These are phyloP conservation scores for Mentha longifolia DNA, from an alignment of 257 asterid species.

Conservation along the genomic window DNA sequence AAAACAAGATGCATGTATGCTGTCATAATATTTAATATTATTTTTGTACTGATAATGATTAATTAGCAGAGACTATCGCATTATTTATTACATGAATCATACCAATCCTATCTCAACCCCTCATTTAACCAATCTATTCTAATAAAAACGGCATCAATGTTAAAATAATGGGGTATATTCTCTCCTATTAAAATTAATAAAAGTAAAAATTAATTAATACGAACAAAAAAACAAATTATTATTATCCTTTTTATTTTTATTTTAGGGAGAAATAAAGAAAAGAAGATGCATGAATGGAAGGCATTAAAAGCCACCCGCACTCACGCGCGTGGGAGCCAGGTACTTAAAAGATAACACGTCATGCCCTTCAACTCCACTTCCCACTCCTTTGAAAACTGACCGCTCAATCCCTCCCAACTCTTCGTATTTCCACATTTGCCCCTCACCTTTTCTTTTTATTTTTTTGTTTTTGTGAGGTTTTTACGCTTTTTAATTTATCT, in stretches of 20 bases:
- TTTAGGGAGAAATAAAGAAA: no score
- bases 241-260: no score
- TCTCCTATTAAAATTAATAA: background rate
- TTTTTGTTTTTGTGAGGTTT: background rate
- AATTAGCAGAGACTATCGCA: constrained; percentile 30
- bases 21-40: background rate
- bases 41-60: constrained; percentile 18
- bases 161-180: constrained; percentile 27
- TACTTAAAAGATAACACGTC: constrained; percentile 53
- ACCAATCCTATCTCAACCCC: constrained; percentile 13
- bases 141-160: constrained; percentile 9
- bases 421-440: constrained; percentile 36
- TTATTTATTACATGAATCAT: constrained; percentile 19
- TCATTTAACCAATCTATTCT: constrained; percentile 2
- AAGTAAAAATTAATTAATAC: background rate
- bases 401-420: constrained; percentile 24
- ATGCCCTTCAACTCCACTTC: constrained; percentile 54
- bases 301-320: constrained; percentile 29
- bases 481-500: no score
- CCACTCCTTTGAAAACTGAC: constrained; percentile 42
- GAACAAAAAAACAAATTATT: background rate
- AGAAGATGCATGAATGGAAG: constrained; percentile 34
- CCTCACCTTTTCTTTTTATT: constrained; percentile 14
- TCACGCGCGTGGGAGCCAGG: constrained; percentile 40
- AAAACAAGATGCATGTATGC: constrained; percentile 34